A percentile compares a stretch with the other conserved stretches of the same genome.
Conservation (phyloP, 2,329 filamentous ascomycete genomes). For the Aureobasidium sp. region DNA sequence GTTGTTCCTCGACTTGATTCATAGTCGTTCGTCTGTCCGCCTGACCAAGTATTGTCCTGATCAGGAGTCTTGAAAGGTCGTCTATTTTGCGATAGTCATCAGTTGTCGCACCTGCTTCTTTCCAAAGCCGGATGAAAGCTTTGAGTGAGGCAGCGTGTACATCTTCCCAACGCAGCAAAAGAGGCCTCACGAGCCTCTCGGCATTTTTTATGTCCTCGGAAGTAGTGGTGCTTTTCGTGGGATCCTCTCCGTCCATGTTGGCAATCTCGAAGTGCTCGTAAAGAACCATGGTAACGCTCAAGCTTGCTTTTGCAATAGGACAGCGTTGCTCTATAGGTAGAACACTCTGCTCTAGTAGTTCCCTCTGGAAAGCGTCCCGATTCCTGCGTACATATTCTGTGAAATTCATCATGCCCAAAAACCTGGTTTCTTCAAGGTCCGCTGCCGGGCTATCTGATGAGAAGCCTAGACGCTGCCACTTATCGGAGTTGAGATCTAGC, state of each 20-base stretch:
- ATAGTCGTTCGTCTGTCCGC: constrained; percentile 76
- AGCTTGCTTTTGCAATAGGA: constrained; percentile 76
- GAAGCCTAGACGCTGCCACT: constrained; percentile 89
- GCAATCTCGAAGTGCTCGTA: constrained; percentile 97
- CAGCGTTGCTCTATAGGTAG: constrained; percentile 64
- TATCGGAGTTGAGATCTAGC: constrained; percentile 71
- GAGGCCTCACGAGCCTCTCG: constrained; percentile 76
- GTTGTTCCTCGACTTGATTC: constrained; percentile 78
- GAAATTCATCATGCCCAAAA: constrained; percentile 94
- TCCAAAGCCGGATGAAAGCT: constrained; percentile 88
- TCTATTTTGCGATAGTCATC: constrained; percentile 90
- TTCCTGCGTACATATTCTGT: constrained; percentile 89
- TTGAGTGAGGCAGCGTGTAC: constrained; percentile 79
- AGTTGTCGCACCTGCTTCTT: constrained; percentile 72
- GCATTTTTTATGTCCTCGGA: background rate
- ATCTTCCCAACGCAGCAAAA: constrained; percentile 87
- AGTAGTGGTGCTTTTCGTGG: constrained; percentile 49
- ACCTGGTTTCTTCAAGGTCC: constrained; percentile 81
- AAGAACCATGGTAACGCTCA: constrained; percentile 77
- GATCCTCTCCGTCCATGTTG: constrained; percentile 38
- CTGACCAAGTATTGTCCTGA: constrained; percentile 81
- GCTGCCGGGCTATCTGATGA: constrained; percentile 76
- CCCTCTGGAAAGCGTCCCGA: constrained; percentile 86
- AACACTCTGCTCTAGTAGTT: constrained; percentile 78
- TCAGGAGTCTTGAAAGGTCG: constrained; percentile 79